phyloP scores from a whole-genome alignment of 1,284 basidiomycete species.

The Leccinum pallidistipes region DNA sequence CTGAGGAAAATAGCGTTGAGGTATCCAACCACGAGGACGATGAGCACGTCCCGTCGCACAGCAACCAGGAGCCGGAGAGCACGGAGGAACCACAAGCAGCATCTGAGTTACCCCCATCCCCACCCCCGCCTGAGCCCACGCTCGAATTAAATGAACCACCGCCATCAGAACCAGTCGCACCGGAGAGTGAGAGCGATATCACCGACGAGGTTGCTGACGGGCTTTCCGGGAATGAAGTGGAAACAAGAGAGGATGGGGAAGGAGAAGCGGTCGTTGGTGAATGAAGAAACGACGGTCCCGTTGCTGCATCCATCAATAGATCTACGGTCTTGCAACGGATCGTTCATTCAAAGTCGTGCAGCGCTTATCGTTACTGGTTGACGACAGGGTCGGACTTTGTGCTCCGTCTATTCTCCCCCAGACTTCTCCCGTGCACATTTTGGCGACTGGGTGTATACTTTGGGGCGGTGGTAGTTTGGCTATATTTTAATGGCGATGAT shows the following conservation, averaged over 20 bases:
- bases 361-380: conserved; percentile 11
- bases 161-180: conserved; percentile 33
- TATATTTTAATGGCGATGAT: neutral
- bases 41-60: neutral
- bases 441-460: neutral
- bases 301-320: conserved; percentile 1
- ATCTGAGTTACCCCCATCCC: conserved; percentile 1
- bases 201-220: conserved; percentile 30
- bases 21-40: conserved; percentile 8
- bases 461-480: conserved; percentile 5
- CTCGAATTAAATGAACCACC: conserved; percentile 34
- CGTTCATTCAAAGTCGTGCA: neutral
- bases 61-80: conserved; percentile 3
- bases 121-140: conserved; percentile 6
- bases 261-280: conserved; percentile 15
- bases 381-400: conserved; percentile 15
- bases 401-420: conserved; percentile 18
- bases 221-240: conserved; percentile 21
- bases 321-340: neutral
- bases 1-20: conserved; percentile 2
- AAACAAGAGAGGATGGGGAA: conserved; percentile 10
- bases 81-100: conserved; percentile 15
- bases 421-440: neutral
- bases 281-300: conserved; percentile 23
- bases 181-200: conserved; percentile 38